These are phyloP conservation scores for Cadophora luteo-olivacea DNA, from an alignment of 2,329 filamentous ascomycete species.

Conservation along the genomic window DNA sequence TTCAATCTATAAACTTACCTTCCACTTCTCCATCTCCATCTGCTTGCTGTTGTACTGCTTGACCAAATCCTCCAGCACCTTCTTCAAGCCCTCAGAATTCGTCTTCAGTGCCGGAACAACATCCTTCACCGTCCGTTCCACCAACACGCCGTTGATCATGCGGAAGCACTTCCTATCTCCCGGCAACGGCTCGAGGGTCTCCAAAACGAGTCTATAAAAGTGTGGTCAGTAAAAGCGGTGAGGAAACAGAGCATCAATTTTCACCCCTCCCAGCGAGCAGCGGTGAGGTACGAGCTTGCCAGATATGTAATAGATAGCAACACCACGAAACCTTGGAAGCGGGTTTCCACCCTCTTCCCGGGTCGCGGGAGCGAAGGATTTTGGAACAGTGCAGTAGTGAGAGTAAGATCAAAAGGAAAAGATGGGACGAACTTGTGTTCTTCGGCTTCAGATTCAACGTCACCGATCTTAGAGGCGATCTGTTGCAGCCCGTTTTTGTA, in stretches of 20 bases:
- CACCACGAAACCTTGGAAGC: conserved; percentile 18
- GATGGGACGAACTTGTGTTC: conserved; percentile 84
- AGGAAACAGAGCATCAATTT: conserved; percentile 34
- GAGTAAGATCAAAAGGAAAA: conserved; percentile 16
- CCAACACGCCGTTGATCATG: conserved; percentile 96
- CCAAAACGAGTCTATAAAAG: conserved; percentile 79
- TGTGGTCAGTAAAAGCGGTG: conserved; percentile 46
- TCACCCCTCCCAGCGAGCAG: background rate
- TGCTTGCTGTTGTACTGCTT: conserved; percentile 98
- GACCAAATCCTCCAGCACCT: conserved; percentile 90
- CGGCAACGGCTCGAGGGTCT: conserved; percentile 84
- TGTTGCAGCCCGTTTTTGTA: conserved; percentile 84
- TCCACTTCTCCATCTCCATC: conserved; percentile 96
- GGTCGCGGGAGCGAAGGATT: conserved; percentile 1
- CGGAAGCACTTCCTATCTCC: conserved; percentile 95
- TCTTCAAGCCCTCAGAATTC: conserved; percentile 91
- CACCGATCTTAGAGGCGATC: conserved; percentile 93
- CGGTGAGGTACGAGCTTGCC: conserved; percentile 20
- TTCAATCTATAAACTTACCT: conserved; percentile 65
- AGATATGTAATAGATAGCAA: conserved; percentile 5
- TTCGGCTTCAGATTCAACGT: conserved; percentile 96
- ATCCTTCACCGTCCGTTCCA: conserved; percentile 92
- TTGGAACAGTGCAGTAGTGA: conserved; percentile 8
- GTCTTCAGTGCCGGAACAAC: conserved; percentile 90
- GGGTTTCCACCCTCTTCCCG: background rate